Base-by-base conservation (phyloP, 116 monocot species). In the Cymodocea nodosa region DNA sequence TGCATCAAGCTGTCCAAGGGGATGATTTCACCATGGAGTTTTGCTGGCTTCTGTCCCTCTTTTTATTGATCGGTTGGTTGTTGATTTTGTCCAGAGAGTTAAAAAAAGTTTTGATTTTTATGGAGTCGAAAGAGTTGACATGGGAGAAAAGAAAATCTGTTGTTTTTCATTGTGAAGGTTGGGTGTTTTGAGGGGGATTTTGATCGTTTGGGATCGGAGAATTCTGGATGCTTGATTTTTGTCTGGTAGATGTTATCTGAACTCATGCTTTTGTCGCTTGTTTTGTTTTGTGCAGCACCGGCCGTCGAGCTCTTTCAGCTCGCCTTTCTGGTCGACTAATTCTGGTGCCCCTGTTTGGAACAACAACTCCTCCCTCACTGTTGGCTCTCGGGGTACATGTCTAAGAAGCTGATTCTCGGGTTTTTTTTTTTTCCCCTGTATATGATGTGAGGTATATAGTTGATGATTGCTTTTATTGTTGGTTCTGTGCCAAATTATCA, bases 301-400 rank as follows among this genome's bases (percentile, higher is more conserved):
- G 0, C 94, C 94, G 0, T 89, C 94, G 1, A 94, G 94, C 71
- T 64, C 78, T 60, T 79, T 68, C 79, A 89, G 77, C 77, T 71
- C 89, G 9, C 80, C 69, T 3, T 86, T 77, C 68, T 94, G 83
- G 83, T 86, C 82, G 53, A 89, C 94, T 52, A 94, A 94, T 73
- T 86, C 94, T 10, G 94, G 94, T 10, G 87, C 89, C 6, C 94
- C 94, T 19, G 89, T 94, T 37, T 94, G 87, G 87, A 94, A 94
- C 82, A 94, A 94, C 77, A 86, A 94, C 73, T 55, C 71, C 24
- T 94, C 94, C 14, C 83, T 89, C 56, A 94, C 89, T 24, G 87
- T 89, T 23, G 94, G 94, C 18, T 51, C 84, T 48, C 75, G 94
- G 74, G 94, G 89, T 68, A 71, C 30, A 30, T 30, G 30, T 3